A percentile compares a stretch with the other conserved stretches of the same genome.
phyloP scores from a whole-genome alignment of 2,329 filamentous ascomycete species.

The Ophiostoma novo-ulmi region DNA sequence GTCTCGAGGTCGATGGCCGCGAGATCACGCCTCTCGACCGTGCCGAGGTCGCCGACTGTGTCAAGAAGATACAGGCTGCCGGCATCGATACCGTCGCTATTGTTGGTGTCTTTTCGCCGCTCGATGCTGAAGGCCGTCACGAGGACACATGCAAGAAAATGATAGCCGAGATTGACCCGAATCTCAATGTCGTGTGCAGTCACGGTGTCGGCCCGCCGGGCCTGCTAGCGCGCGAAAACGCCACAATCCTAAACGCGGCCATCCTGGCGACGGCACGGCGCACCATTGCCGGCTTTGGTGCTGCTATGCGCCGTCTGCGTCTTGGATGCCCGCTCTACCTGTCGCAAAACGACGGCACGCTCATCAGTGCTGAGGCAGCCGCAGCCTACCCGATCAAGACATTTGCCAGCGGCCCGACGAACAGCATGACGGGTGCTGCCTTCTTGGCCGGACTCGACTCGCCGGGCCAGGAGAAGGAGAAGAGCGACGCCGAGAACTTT shows the following conservation, averaged over 20 bases:
- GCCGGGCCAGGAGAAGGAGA: not conserved
- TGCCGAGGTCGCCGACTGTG: slow-evolving; percentile 31
- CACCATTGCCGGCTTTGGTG: slow-evolving; percentile 43
- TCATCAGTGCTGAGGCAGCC: slow-evolving; percentile 40
- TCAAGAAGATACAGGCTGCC: slow-evolving; percentile 28
- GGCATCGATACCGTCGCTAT: slow-evolving; percentile 46
- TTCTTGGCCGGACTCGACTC: slow-evolving; percentile 35
- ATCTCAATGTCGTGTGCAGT: slow-evolving; percentile 31
- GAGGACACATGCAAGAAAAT: slow-evolving; percentile 47
- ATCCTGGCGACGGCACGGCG: slow-evolving; percentile 43
- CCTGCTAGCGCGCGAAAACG: slow-evolving; percentile 48
- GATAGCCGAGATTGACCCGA: slow-evolving; percentile 42
- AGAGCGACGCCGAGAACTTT: not conserved
- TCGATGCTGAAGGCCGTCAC: slow-evolving; percentile 49
- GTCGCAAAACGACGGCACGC: slow-evolving; percentile 48
- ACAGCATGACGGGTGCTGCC: slow-evolving; percentile 45
- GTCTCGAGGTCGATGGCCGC: slow-evolving; percentile 48
- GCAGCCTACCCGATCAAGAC: slow-evolving; percentile 43
- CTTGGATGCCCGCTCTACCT: slow-evolving; percentile 41
- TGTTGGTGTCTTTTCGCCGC: slow-evolving; percentile 54
- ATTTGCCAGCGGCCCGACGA: slow-evolving; percentile 35
- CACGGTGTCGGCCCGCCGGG: slow-evolving; percentile 35
- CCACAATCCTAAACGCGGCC: slow-evolving; percentile 49
- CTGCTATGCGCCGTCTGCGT: slow-evolving; percentile 40
- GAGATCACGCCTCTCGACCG: slow-evolving; percentile 43